Base-by-base conservation (phyloP, 2,329 filamentous ascomycete genomes). In the Ophiostoma sp. region DNA sequence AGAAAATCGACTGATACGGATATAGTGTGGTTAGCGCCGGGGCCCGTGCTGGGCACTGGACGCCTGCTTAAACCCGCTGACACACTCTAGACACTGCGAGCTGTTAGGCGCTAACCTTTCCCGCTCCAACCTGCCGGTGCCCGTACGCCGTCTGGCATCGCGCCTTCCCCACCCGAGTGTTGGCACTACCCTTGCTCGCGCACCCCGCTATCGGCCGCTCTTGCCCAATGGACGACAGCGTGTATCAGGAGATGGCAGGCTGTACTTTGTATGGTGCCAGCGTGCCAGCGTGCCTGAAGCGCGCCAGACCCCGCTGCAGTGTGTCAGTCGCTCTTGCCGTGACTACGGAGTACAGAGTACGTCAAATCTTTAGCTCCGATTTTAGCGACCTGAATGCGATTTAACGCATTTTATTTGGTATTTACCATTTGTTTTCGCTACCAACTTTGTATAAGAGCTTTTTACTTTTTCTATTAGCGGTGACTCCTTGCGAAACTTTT, bases 131-230 rank as follows among this genome's bases (percentile, higher is more conserved):
- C 65, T 48, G 65, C 41, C 65, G 20, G 60, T 33, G 48, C 64
- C 60, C 60, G 60, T n/a, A n/a, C 17, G 17, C 60, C 33, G 60
- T 64, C 8, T 23, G 33, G 52, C 52, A 57, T 57, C 23, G 57
- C 27, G 68, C 48, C 35, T 60, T 52, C 33, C 8, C 52, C 67
- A 62, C 57, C 57, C 15, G 57, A 31, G 57, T 41, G 41, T 41
- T 10, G n/a, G 60, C 33, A 23, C 35, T 41, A n/a, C 66, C 66
- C 66, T 35, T 39, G 35, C 27, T 36, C 10, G 13, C 4, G 41
- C 17, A 68, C 69, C 69, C 69, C 69, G 69, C 69, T 68, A 67
- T 68, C 67, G 67, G 67, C n/a, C 20, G 27, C 69, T 20, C 52
- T 57, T 57, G 48, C 27, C 62, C 69, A 65, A 70, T 64, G 31